phyloP scores from a whole-genome alignment of 352 stramenopile genomes.

The Thalassiosira delicatula region DNA sequence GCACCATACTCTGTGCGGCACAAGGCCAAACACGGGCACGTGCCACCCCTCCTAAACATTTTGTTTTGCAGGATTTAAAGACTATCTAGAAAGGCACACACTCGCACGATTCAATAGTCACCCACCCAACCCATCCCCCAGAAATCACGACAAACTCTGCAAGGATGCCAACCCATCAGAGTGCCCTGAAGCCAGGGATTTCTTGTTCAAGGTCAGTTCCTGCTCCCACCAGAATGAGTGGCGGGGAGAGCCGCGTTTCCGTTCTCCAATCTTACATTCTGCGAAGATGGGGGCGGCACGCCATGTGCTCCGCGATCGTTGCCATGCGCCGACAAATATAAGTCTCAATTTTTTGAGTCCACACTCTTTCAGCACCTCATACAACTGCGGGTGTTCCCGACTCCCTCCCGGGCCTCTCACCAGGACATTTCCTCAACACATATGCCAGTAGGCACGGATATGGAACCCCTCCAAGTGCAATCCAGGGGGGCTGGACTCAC shows the following conservation, averaged over 20 bases:
- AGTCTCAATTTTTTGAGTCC: background rate
- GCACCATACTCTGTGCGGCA: too few species aligned
- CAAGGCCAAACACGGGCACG: too few species aligned
- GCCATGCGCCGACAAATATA: background rate
- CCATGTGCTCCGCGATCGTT: background rate
- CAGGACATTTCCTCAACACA: background rate
- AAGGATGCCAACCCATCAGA: too few species aligned
- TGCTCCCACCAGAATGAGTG: background rate
- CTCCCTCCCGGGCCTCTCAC: background rate
- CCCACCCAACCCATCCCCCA: too few species aligned
- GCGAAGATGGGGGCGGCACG: background rate
- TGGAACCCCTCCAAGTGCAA: conserved; percentile 31
- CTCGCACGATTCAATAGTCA: too few species aligned
- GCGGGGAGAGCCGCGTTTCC: background rate
- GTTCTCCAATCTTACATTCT: background rate
- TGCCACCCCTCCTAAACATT: too few species aligned
- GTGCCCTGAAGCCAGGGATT: too few species aligned
- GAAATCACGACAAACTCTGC: too few species aligned
- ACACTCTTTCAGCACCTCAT: background rate
- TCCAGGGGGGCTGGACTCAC: background rate
- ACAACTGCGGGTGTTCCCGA: background rate
- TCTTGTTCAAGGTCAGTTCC: too few species aligned
- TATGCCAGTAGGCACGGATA: conserved; percentile 1
- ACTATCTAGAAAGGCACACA: too few species aligned
- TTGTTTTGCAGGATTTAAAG: too few species aligned